Evolutionary conservation across 106 monocot genomes (phyloP), one percentile per base, ranked within the genome.

Genomic region (Xerophyta viscosa): DNA sequence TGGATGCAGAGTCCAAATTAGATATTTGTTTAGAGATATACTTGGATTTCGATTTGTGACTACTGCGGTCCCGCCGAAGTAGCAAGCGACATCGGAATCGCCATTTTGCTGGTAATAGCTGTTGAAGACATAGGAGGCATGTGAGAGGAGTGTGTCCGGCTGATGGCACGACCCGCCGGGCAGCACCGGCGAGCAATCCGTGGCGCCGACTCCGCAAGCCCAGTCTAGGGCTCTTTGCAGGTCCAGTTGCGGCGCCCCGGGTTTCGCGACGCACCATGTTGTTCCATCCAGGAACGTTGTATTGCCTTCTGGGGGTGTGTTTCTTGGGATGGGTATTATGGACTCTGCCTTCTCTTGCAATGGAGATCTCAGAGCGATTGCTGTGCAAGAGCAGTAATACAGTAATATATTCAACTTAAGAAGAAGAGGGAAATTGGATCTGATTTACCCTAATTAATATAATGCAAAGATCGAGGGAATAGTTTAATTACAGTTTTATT

Each of bases 91-190:
- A 62, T 89, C 89, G 44, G 75, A 76, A 70, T 96, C 88, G 45
- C 96, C 96, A 44, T 82, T 96, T 78, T 89, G 82, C 81, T 96
- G 96, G 60, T 96, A 96, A 69, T 85, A 96, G 65, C 55, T 85
- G 49, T 96, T 96, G 81, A 96, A 96, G 41, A 76, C 96, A 57
- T 50, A 96, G 53, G 96, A 96, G 22, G 96, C 96, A 25, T 96
- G 96, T 2, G 84, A 72, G 13, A 73, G 64, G 31, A 96, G 56
- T 0, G 69, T 79, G 69, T 85, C 61, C 2, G 96, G 96, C 48
- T 77, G 56, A 52, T 67, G 82, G 71, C 96, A 96, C 10, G 76
- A 69, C 8, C 71, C 63, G 2, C 69, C 85, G 6, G 60, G 47
- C 59, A 67, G 75, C 15, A 96, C 27, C 2, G 56, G 20, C 4